Conservation (phyloP, 2,329 filamentous ascomycete species). For the Diaporthe citriasiana region DNA sequence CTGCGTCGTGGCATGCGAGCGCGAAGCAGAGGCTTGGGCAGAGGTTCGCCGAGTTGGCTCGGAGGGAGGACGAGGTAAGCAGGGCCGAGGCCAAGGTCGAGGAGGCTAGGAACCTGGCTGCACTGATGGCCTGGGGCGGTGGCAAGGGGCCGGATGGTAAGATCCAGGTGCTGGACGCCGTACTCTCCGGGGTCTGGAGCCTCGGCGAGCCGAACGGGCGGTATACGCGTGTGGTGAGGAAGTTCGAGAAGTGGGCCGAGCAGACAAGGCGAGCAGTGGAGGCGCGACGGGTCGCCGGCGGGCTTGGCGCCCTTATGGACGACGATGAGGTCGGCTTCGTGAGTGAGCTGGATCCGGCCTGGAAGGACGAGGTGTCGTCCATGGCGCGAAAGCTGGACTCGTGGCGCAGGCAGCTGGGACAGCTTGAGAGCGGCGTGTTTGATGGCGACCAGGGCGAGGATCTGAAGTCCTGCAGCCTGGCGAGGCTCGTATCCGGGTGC, state of each 20-base stretch:
- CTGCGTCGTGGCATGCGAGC: slow-evolving; percentile 68
- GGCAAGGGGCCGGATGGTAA: slow-evolving; percentile 65
- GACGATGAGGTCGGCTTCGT: slow-evolving; percentile 62
- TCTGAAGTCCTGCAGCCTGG: slow-evolving; percentile 56
- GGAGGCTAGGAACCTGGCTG: slow-evolving; percentile 65
- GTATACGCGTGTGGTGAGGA: slow-evolving; percentile 67
- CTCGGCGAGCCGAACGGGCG: slow-evolving; percentile 69
- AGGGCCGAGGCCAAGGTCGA: slow-evolving; percentile 58
- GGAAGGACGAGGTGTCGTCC: slow-evolving; percentile 70
- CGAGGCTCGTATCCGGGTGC: slow-evolving; percentile 63
- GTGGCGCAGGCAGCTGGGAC: slow-evolving; percentile 64
- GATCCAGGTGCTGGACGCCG: slow-evolving; percentile 69
- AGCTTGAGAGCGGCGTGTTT: slow-evolving; percentile 53
- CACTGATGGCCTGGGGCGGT: slow-evolving; percentile 66
- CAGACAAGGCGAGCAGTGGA: slow-evolving; percentile 62
- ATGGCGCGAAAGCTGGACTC: slow-evolving; percentile 68
- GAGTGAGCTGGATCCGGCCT: slow-evolving; percentile 67
- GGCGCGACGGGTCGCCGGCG: slow-evolving; percentile 56
- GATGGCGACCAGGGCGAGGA: slow-evolving; percentile 39
- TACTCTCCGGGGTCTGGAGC: slow-evolving; percentile 70
- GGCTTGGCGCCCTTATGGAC: slow-evolving; percentile 46
- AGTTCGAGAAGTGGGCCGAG: slow-evolving; percentile 73
- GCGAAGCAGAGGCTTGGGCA: slow-evolving; percentile 63
- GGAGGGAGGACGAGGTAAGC: slow-evolving; percentile 53
- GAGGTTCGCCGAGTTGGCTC: slow-evolving; percentile 59